Base-by-base conservation (phyloP, 257 asterid genomes). In the Solanum etuberosum region DNA sequence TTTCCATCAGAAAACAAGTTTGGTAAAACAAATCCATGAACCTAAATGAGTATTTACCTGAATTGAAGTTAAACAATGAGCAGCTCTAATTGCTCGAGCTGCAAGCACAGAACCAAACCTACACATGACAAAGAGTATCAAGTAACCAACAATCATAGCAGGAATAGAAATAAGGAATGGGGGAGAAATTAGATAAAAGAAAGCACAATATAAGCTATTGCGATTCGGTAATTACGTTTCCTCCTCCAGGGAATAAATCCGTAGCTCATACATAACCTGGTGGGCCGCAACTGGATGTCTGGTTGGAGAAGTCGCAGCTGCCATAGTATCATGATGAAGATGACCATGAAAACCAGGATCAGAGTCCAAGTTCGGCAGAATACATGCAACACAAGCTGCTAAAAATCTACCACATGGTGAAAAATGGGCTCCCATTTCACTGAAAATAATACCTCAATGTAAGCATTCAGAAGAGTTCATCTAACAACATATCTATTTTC, bases 341-440 rank as follows among this genome's bases (percentile, higher is more conserved):
- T 91, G 97, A 85, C 96, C 94, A 34, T 92, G 95, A 86, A 92
- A 90, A 85, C 94, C 94, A 51, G 94, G 90, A 89, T 97, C 99
- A 51, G 92, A 88, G 16, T 97, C 99, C 81, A 91, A 83, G 92
- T 89, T 93, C 46, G 98, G 98, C 88, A 91, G 91, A 90, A 95
- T 93, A 90, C 99, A 97, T 83, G 98, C 99, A 51, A 97, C 99
- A 91, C 99, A 97, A 85, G 93, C 98, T 10, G 98, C 99, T 92
- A 97, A 92, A 91, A 93, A 97, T 89, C 98, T 92, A 78, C 99
- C 99, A 88, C 99, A 94, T 20, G 98, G 98, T 86, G 98, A 97
- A 93, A 95, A 94, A 88, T 95, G 98, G 80, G 98, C 95, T 83
- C 99, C 98, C 99, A 95, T 97, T 90, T 97, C 98, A 92, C 98